Base-by-base conservation (phyloP, 306 rosid species). In the Biancaea sappan region DNA sequence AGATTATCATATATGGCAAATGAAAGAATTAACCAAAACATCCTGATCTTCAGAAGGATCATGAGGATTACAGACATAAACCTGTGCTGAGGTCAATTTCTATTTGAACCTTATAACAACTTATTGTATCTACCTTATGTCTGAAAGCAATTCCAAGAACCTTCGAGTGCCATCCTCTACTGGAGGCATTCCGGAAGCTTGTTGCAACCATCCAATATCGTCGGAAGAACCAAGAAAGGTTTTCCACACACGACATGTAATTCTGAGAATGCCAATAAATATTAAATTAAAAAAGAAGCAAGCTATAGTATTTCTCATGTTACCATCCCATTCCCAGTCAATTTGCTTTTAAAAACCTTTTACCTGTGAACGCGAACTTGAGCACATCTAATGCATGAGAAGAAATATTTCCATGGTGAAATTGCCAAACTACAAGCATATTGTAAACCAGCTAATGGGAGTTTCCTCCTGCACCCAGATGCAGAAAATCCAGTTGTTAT, bases 201-300 rank as follows among this genome's bases (percentile, higher is more conserved):
- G 78, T 79, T 88, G 94, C 89, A 91, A 77, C 98, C 98, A 91
- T 66, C 94, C 97, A 56, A 94, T 94, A 75, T 94, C 96, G 73
- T 85, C 89, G 18, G 86, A 71, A 63, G 98, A 94, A 67, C 97
- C 97, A 24, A 46, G 87, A 84, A 85, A 76, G 51, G 97, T 73
- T 80, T 64, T 94, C 84, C 24, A 25, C 68, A 86, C 75, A 10
- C 96, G 83, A 77, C 87, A 77, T 68, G 40, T 38, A 52, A 81
- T 35, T 81, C 97, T 89, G 90, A 77, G 76, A 44, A 76, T 50
- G 59, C 53, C 82, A 78, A 63, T 2, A 41, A 76, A 40, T 21
- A 61, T 14, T 21, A 54, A 21, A 9, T 44, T 66, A 16, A 18
- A 63, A 71, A 68, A 66, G n/a, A 78, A 67, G 26, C 57, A 69